phyloP scores from a whole-genome alignment of 2,329 filamentous ascomycete species.

The Gnomoniopsis sp. region DNA sequence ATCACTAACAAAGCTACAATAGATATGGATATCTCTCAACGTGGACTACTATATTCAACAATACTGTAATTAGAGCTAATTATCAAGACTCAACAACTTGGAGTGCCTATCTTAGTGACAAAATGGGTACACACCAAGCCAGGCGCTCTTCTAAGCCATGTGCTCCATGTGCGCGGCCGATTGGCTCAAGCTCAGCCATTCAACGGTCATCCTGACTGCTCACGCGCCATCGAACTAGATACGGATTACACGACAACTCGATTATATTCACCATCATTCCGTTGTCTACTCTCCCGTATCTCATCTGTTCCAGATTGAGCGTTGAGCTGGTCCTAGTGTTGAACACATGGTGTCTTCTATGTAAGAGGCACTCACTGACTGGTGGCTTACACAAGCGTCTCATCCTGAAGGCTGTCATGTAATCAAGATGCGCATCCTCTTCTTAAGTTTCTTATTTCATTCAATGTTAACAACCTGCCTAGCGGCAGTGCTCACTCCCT shows the following conservation, averaged over 20 bases:
- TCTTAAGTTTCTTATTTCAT: not conserved
- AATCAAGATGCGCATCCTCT: not conserved
- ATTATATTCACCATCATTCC: not conserved
- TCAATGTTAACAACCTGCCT: not conserved
- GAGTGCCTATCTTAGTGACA: not conserved
- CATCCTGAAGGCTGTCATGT: not conserved
- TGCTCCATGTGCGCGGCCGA: conserved; percentile 12
- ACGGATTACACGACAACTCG: not conserved
- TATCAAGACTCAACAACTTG: not conserved
- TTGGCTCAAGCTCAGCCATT: conserved; percentile 4
- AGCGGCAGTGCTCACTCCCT: not conserved
- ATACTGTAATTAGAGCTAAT: too few species aligned
- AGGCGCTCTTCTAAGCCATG: not conserved
- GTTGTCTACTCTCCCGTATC: not conserved
- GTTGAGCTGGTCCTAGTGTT: not conserved
- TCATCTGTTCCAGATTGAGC: not conserved
- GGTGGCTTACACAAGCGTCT: not conserved
- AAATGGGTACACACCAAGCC: not conserved
- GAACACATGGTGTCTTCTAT: not conserved
- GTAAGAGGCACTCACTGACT: not conserved
- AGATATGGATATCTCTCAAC: not conserved
- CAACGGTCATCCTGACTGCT: not conserved
- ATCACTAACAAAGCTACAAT: too few species aligned
- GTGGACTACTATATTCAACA: too few species aligned
- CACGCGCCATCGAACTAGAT: not conserved